phyloP scores from a whole-genome alignment of 805 yeast genomes.

The Candida hispaniensis region DNA sequence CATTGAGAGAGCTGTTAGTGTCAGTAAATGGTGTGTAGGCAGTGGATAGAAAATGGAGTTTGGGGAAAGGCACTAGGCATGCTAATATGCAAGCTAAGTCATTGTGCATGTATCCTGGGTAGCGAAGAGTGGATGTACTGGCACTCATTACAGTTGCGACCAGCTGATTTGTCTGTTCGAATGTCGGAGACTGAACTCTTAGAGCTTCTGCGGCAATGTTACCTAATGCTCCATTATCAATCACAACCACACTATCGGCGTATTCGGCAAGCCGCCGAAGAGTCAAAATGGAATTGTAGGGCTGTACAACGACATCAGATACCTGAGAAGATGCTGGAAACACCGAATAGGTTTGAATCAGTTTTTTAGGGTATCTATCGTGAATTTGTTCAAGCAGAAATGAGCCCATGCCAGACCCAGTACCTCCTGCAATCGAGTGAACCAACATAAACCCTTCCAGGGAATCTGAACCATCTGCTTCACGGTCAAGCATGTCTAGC shows the following conservation, averaged over 20 bases:
- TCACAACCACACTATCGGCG: conserved; percentile 80
- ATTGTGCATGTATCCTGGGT: conserved; percentile 85
- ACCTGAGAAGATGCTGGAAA: conserved; percentile 72
- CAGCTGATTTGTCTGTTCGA: conserved; percentile 70
- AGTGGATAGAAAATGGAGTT: conserved; percentile 62
- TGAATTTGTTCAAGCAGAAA: conserved; percentile 62
- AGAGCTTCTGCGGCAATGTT: conserved; percentile 57
- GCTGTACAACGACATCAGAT: conserved; percentile 96
- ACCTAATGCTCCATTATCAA: conserved; percentile 79
- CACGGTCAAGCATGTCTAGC: conserved; percentile 74
- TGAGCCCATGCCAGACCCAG: conserved; percentile 95
- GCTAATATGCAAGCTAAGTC: conserved; percentile 74
- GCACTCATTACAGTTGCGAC: conserved; percentile 79
- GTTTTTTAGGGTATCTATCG: conserved; percentile 74
- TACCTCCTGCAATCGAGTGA: conserved; percentile 97
- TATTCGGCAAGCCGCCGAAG: conserved; percentile 69
- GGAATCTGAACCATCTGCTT: conserved; percentile 81
- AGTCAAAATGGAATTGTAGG: conserved; percentile 81
- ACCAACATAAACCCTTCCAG: conserved; percentile 82
- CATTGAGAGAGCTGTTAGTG: conserved; percentile 46
- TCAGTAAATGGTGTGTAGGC: conserved; percentile 57
- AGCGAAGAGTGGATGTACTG: conserved; percentile 76
- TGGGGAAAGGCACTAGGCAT: conserved; percentile 76
- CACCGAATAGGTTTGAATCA: conserved; percentile 75
- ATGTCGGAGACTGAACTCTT: conserved; percentile 50